Evolutionary conservation across 441 rosid species (phyloP), one percentile per base, ranked within the genome.

Genomic region (Theobroma grandiflorum): DNA sequence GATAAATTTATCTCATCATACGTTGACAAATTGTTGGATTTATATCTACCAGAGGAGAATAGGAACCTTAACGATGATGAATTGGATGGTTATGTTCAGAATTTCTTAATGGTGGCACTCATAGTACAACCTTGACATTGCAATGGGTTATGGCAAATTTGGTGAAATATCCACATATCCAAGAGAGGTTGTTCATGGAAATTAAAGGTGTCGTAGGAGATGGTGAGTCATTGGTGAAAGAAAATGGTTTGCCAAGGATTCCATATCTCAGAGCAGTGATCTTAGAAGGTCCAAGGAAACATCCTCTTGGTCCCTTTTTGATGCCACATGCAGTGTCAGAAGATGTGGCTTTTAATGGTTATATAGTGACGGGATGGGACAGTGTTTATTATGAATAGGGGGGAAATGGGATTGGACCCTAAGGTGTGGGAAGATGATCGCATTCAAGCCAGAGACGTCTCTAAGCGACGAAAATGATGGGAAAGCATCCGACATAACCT

Each of bases 351-450:
- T 49, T 81, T 10, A 77, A 66, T 38, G 50, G 71, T 45, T 40
- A 38, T 9, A 40, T 1, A 8, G 4, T 90, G 2, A 91, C 92
- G 0, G 57, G 74, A 78, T 2, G 82, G 72, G 26, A 62, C 9
- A 1, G 43, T 88, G 38, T 80, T 78, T 53, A 80, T 85, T 76
- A 73, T 74, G 87, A 77, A 82, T n/a, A n/a, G n/a, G 8, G 88
- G 86, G 0, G 85, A 87, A 16, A 87, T 86, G 68, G 92, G 91
- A 3, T 53, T 79, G 83, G 91, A 91, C 61, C 88, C 94, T 8
- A 45, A 16, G n/a, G 80, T 83, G 6, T 88, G 93, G 91, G 89
- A 89, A 10, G 90, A 91, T 33, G 1, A 84, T 82, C 86, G 84
- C 42, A 15, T 89, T 89, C 72, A 85, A 62, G 68, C 89, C 88